Base-by-base conservation (phyloP, 352 stramenopile species). In the Blastocystis sp. region DNA sequence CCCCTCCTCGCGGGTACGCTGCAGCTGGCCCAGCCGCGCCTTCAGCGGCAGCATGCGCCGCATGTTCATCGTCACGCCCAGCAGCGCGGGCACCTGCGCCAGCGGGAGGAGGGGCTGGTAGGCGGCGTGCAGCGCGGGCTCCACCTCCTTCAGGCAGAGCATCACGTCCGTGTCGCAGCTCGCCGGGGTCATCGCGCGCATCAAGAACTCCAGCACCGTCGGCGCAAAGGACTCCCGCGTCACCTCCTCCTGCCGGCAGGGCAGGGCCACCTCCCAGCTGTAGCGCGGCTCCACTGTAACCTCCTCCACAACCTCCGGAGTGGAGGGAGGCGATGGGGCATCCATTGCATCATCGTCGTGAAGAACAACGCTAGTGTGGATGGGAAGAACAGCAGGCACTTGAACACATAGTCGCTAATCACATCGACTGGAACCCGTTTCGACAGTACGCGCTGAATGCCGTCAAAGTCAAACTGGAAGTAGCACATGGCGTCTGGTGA, bases 391-490 rank as follows among this genome's bases (percentile, higher is more conserved):
- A 76, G 21, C 14, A 17, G n/a, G 45, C 19, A 48, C 42, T 48
- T 34, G 38, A 38, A 76, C 6, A 76, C 42, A n/a, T 76, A 76
- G 43, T 38, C 54, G 19, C 6, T n/a, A 6, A 76, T 17, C 34
- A 59, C 6, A 14, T 61, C 19, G 19, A 57, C 9, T 6, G 66
- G 24, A 17, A 76, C 38, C 24, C 42, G 34, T 59, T 76, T 76
- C 42, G 66, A 76, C 19, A 76, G 66, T 9, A 34, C 17, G 9
- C 24, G 9, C 66, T 17, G 38, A 9, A 76, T n/a, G 17, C 66
- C 66, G 21, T 76, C 66, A 59, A 76, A 21, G 38, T 76, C 66
- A n/a, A 43, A 76, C 43, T 76, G 66, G 38, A 43, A 76, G 42
- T 76, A 76, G 66, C 66, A 59, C 66, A 76, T 11, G 14, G 14